Evolutionary conservation across 2,329 filamentous ascomycete species (phyloP), one percentile per base, ranked within the genome.

Genomic region (Monilinia vaccinii-corymbosi): DNA sequence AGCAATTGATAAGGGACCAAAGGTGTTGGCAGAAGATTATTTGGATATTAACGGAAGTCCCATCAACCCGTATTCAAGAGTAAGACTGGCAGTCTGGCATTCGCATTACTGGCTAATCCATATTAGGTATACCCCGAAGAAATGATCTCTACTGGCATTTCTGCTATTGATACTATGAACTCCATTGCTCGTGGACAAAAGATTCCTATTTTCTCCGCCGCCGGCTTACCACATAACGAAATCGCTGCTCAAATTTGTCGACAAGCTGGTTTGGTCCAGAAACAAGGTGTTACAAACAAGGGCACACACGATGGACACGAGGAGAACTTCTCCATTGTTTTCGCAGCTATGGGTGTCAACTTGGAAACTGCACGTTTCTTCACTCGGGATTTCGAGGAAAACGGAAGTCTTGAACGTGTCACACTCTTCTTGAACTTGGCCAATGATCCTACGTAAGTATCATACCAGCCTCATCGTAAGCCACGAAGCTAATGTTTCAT

Each of bases 311-410:
- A 99, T 72, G 92, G 86, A 60, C 94, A 99, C 76, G 91, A 97
- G 72, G 94, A 99, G 73, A 99, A 99, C 81, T 99, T 99, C 83
- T 97, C 92, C 63, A 99, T 99, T 71, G 94, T 99, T 61, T 99
- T 99, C 74, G 95, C 91, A 73, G 94, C 94, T 72, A 99, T 99
- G 94, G 94, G 94, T 91, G 94, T 99, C 70, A 99, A 99, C 80
- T 86, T 99, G 87, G 94, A 99, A 75, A 99, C 94, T 36, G 90
- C 89, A 70, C 89, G 94, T 70, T 99, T 99, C 84, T 99, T 99
- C 81, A 97, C 93, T 42, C 85, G 91, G 67, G 94, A 99, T 72
- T 99, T 99, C 72, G 94, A 99, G 76, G 91, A 99, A 83, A 99
- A 99, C 76, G 95, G 95, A 69, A 96, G 90, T 78, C 86, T 99